These are phyloP conservation scores for Colletotrichum endophyticum DNA, from an alignment of 2,329 filamentous ascomycete genomes.

Conservation along the genomic window DNA sequence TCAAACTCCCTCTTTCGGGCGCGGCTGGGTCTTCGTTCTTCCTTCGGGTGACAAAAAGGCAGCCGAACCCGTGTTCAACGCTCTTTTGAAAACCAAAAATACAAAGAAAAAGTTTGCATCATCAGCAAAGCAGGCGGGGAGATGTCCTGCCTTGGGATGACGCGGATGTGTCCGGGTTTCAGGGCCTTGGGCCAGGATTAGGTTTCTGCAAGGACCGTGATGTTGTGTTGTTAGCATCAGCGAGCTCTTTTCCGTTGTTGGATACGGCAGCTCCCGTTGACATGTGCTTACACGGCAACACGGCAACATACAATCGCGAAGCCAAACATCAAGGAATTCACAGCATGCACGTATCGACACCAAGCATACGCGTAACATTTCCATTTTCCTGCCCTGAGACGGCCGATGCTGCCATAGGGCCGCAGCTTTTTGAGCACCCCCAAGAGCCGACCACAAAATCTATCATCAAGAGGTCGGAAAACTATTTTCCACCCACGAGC, in stretches of 20 bases:
- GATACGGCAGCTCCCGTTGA: not conserved
- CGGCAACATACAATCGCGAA: not conserved
- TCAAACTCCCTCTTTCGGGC: not conserved
- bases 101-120: not conserved
- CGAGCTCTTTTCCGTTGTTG: not conserved
- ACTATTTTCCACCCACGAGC: conserved; percentile 4
- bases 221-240: not conserved
- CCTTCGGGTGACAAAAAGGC: not conserved
- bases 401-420: conserved; percentile 8
- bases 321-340: not conserved
- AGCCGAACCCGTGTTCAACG: not conserved
- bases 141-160: not conserved
- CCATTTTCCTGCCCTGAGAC: conserved; percentile 21
- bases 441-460: not conserved
- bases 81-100: not conserved
- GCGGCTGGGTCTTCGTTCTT: not conserved
- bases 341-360: not conserved
- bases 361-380: conserved; percentile 20
- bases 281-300: not conserved
- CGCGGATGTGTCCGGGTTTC: not conserved
- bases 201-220: not conserved
- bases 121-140: not conserved
- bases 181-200: not conserved
- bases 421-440: not conserved
- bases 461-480: conserved; percentile 18